Percentiles rank a stretch among this genome's conserved stretches.
Conservation (phyloP, 2,329 filamentous ascomycete species). For the Aspergillus proliferans region DNA sequence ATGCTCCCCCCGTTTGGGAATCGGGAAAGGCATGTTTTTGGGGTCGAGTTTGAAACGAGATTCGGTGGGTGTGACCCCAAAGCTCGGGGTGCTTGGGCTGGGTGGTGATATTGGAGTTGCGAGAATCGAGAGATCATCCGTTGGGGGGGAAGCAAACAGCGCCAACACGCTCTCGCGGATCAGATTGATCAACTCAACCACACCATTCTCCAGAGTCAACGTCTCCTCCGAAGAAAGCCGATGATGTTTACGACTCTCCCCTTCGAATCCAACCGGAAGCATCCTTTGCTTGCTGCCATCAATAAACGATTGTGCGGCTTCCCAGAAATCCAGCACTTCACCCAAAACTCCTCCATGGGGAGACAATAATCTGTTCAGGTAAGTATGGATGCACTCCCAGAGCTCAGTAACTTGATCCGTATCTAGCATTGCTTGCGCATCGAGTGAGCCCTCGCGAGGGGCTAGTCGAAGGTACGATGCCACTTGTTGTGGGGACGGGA, state of each 20-base stretch:
- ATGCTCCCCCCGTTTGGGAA: slow-evolving; percentile 69
- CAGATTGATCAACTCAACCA: slow-evolving; percentile 73
- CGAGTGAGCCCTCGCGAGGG: slow-evolving; percentile 59
- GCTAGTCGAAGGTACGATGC: slow-evolving; percentile 72
- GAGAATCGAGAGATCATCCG: slow-evolving; percentile 82
- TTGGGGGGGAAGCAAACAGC: slow-evolving; percentile 82
- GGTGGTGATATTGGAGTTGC: slow-evolving; percentile 70
- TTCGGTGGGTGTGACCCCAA: slow-evolving; percentile 52
- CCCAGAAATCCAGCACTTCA: slow-evolving; percentile 90
- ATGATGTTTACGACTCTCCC: slow-evolving; percentile 75
- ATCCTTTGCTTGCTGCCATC: slow-evolving; percentile 74
- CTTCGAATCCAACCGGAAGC: slow-evolving; percentile 73
- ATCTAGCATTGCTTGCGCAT: slow-evolving; percentile 63
- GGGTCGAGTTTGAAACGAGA: slow-evolving; percentile 75
- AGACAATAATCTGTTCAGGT: slow-evolving; percentile 68
- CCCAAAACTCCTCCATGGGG: slow-evolving; percentile 70
- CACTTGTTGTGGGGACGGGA: slow-evolving; percentile 61
- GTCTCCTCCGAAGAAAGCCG: slow-evolving; percentile 66
- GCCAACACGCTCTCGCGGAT: slow-evolving; percentile 71
- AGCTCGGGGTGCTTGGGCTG: slow-evolving; percentile 58
- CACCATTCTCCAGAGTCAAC: slow-evolving; percentile 66
- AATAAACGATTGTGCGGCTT: slow-evolving; percentile 83
- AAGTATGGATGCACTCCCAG: slow-evolving; percentile 81
- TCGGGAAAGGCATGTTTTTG: slow-evolving; percentile 68
- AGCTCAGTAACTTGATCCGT: slow-evolving; percentile 74